phyloP scores from a whole-genome alignment of 2,329 filamentous ascomycete species.

The Pestalotiopsis fici region DNA sequence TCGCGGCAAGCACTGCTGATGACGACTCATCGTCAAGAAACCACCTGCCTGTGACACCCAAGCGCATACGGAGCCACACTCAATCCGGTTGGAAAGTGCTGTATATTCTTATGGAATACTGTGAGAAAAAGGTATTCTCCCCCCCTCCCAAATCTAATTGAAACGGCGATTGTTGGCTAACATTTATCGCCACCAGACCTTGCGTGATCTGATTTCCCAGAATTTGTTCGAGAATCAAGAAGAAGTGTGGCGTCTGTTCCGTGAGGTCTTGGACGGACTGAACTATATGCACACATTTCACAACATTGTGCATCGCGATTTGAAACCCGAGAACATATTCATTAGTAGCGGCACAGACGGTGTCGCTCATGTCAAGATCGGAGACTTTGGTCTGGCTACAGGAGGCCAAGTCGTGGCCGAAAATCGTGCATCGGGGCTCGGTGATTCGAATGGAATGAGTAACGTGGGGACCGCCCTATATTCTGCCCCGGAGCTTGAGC shows the following conservation, averaged over 20 bases:
- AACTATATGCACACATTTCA: conserved; percentile 80
- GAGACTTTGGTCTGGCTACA: conserved; percentile 93
- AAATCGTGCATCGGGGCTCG: conserved; percentile 41
- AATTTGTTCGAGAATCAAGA: conserved; percentile 73
- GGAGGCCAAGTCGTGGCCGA: conserved; percentile 76
- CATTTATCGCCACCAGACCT: conserved; percentile 53
- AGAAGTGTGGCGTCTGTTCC: conserved; percentile 86
- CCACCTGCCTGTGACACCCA: conserved; percentile 19
- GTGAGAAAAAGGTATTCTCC: conserved; percentile 74
- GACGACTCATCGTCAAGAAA: conserved; percentile 19
- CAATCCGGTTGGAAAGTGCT: conserved; percentile 70
- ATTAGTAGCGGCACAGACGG: conserved; percentile 71
- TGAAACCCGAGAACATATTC: conserved; percentile 98
- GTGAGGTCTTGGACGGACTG: conserved; percentile 87
- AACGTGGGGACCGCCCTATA: conserved; percentile 83
- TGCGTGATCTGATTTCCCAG: conserved; percentile 82
- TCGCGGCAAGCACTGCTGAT: conserved; percentile 15
- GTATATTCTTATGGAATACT: conserved; percentile 99
- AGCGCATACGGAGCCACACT: conserved; percentile 35
- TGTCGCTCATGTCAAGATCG: conserved; percentile 88
- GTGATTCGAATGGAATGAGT: conserved; percentile 63
- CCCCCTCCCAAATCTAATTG: no score
- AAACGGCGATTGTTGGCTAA: conserved; percentile 22
- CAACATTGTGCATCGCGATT: conserved; percentile 91
- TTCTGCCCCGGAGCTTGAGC: conserved; percentile 79